Base-by-base conservation (phyloP, 768 basidiomycete genomes). In the Mycena epipterygia region DNA sequence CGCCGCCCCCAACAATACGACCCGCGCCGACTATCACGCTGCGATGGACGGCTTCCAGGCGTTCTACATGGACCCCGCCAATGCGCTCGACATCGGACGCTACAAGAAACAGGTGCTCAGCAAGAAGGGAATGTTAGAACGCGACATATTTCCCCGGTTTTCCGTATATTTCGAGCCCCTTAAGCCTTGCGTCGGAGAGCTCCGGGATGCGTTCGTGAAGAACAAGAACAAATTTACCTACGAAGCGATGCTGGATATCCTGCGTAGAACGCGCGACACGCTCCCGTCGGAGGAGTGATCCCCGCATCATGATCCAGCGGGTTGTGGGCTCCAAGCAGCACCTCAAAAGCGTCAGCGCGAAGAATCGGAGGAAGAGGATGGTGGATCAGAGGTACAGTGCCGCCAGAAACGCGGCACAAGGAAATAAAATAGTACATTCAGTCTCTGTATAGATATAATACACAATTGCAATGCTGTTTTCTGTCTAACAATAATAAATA, bases 221-320 rank as follows among this genome's bases (percentile, higher is more conserved):
- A 63, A 63, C 33, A 44, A 30, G 58, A 32, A 42, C 29, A 67
- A 68, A 17, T 56, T 69, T 25, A 30, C 55, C 21, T 63, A 58
- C 29, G 61, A 63, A 37, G 32, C 44, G 39, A 51, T 69, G 68
- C 46, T 69, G 27, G 68, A 56, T 48, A 14, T 69, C 21, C 62
- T 69, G 17, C 62, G 68, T n/a, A 33, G 39, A 19, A 63, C 61
- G 55, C 46, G 68, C 29, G 55, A 69, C 12, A 29, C 29, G 16
- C 48, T 69, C 9, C 61, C 61, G 14, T 16, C 44, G 17, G 68
- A 64, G 42, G 25, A 41, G 12, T 64, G 62, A 46, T 59, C 32
- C 19, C 29, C 48, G 11, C 46, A 49, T 7, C 8, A 51, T 21
- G 56, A 69, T 30, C 55, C 68, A 14, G 55, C 33, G n/a, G 53